These are phyloP conservation scores for Lolium perenne DNA, from an alignment of 176 grass and related monocot genomes.

Conservation along the genomic window DNA sequence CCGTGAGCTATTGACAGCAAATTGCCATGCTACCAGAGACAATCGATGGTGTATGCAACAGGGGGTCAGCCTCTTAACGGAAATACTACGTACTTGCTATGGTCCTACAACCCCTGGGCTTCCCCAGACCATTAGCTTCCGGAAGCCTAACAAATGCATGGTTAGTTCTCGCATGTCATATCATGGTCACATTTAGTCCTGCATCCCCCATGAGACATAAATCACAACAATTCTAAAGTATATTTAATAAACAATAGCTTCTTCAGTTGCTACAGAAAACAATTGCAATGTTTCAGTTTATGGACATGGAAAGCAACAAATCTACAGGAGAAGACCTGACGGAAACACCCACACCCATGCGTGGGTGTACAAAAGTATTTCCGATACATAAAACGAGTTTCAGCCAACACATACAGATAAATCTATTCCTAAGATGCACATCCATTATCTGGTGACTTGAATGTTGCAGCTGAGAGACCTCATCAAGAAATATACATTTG, in stretches of 20 bases:
- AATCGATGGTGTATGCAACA: background rate
- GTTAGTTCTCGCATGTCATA: background rate
- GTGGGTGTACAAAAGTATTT: no score
- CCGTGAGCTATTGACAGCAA: background rate
- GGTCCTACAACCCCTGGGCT: background rate
- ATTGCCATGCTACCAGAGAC: background rate
- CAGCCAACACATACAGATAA: background rate
- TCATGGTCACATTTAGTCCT: background rate
- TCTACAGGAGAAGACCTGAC: background rate
- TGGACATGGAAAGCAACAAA: constrained; percentile 26
- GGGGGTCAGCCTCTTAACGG: background rate
- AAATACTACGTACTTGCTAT: background rate
- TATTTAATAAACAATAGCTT: background rate
- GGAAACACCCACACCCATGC: no score
- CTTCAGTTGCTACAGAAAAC: constrained; percentile 23
- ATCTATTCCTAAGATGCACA: background rate
- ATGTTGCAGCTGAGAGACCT: constrained; percentile 4
- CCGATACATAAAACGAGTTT: background rate
- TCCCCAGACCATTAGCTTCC: background rate
- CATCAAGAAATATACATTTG: background rate
- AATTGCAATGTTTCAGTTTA: background rate
- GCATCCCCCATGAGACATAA: constrained; percentile 9
- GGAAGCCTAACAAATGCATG: constrained; percentile 4
- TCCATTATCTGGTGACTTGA: background rate
- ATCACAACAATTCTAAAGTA: constrained; percentile 19